Base-by-base conservation (phyloP, 2,329 filamentous ascomycete genomes). In the Dactylonectria estremocensis region DNA sequence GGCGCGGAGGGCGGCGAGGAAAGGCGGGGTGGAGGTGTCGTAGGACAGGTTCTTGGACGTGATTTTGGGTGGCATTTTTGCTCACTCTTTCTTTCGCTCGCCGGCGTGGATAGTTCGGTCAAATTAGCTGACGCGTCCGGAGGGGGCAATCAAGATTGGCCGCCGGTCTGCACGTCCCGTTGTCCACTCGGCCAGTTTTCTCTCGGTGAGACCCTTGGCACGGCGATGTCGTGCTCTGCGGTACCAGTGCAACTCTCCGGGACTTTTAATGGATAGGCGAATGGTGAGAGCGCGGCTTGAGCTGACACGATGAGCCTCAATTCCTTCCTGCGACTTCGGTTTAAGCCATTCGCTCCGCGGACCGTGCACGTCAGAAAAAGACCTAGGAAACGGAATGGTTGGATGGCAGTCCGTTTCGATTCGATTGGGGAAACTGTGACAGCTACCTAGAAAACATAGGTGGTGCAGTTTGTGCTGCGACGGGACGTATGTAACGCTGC, bases 1-100 rank as follows among this genome's bases (percentile, higher is more conserved):
- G 72, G 87, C 84, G 82, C 86, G 85, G 24, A 91, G 83, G 18
- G 83, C 83, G 31, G 85, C 85, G 59, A 91, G 87, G 78, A 91
- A 91, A 5, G 89, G 89, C 20, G 89, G 89, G 18, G 90, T 85
- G 7, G 83, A 82, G 48, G 79, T 79, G 82, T 88, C 85, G 85
- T 93, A 95, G 65, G 87, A 86, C 55, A 95, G 86, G 79, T 93
- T 91, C 75, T 93, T 93, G 73, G 89, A 84, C 60, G 89, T 93
- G 77, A 93, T 92, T 75, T 90, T 92, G 40, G 86, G 82, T 7
- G 85, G 80, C 85, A 86, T 87, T 73, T 69, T 37, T 43, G 3
- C 20, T 48, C n/a, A n/a, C n/a, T 48, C 20, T 18, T 10, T 48
- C 20, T 20, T 35, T 20, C 31, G 35, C 16, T 52, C 55, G 14